Base-by-base conservation (phyloP, 345 rosid genomes). In the Murraya koenigii region DNA sequence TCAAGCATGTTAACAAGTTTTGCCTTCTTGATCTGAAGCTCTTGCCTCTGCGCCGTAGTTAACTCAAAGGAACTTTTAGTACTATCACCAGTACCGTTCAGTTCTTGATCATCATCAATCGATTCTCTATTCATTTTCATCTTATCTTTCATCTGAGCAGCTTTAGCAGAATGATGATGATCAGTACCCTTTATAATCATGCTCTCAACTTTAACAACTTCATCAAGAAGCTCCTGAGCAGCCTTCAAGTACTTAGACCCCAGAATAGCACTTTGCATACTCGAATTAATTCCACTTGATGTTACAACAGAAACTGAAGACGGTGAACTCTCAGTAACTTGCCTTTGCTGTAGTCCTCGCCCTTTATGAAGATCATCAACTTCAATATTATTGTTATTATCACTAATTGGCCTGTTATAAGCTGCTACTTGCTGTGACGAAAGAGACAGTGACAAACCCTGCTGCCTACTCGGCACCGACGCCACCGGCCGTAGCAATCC, bases 211-310 rank as follows among this genome's bases (percentile, higher is more conserved):
- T 81, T 82, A 19, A 87, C 92, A 63, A 91, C 89, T 77, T 90
- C 96, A 70, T 89, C 91, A 22, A 93, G 90, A 33, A 93, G 86
- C 84, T 91, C 94, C 76, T 91, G 97, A 11, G 91, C 85, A 11
- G 92, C 94, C 77, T 78, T 87, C 81, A 93, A 78, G 90, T 90
- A 93, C 85, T 84, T 87, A 0, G 96, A 88, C 49, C 88, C 86
- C 87, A 86, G 71, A 58, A 72, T 75, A 47, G 38, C 81, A 28
- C 79, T 78, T 58, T 84, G 89, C 75, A 71, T 66, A 6, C 84
- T 76, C 3, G 84, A 76, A 14, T 44, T 44, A 44, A 85, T 78
- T 69, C 85, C 87, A 44, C 83, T 87, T 35, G 93, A 82, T 75
- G 49, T 44, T 3, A 80, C 83, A 5, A 56, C 80, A 2, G 84